Conservation (phyloP, 2,329 filamentous ascomycete genomes). For the Colletotrichum sansevieriae region DNA sequence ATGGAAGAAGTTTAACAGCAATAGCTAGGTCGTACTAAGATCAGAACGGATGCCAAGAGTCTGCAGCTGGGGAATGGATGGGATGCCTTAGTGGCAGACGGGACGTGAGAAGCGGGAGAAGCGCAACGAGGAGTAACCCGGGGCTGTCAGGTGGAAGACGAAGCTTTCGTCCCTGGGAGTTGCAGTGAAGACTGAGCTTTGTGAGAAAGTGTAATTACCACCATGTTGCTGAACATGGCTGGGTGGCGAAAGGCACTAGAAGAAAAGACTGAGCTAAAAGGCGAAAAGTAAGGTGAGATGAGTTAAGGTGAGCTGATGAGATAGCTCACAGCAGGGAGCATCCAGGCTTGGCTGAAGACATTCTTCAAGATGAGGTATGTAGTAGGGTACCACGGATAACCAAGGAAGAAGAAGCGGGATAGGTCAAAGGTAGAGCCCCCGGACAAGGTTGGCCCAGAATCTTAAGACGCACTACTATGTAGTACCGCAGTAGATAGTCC, state of each 20-base stretch:
- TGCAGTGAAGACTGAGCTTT: conserved; percentile 21
- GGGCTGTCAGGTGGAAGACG: conserved; percentile 17
- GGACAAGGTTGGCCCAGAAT: conserved; percentile 3
- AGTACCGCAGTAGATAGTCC: background rate
- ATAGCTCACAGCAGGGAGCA: background rate
- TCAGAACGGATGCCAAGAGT: conserved; percentile 7
- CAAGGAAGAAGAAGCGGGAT: background rate
- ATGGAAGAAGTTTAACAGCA: conserved; percentile 10
- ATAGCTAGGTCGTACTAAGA: conserved; percentile 3
- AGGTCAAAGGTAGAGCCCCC: background rate
- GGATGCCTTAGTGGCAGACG: conserved; percentile 23
- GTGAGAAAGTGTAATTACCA: no score
- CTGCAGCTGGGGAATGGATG: conserved; percentile 14
- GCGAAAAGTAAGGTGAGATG: conserved; percentile 23
- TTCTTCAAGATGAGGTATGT: background rate
- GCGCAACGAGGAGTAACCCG: conserved; percentile 19
- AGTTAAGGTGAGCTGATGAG: conserved; percentile 28
- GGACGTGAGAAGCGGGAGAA: conserved; percentile 21
- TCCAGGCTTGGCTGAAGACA: background rate
- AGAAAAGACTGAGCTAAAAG: background rate
- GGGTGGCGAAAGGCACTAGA: no score
- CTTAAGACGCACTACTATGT: background rate
- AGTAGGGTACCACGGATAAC: background rate
- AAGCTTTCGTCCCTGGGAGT: conserved; percentile 28
- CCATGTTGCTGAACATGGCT: no score